Evolutionary conservation across 441 rosid species (phyloP).

Genomic region (Gossypium aridum): DNA sequence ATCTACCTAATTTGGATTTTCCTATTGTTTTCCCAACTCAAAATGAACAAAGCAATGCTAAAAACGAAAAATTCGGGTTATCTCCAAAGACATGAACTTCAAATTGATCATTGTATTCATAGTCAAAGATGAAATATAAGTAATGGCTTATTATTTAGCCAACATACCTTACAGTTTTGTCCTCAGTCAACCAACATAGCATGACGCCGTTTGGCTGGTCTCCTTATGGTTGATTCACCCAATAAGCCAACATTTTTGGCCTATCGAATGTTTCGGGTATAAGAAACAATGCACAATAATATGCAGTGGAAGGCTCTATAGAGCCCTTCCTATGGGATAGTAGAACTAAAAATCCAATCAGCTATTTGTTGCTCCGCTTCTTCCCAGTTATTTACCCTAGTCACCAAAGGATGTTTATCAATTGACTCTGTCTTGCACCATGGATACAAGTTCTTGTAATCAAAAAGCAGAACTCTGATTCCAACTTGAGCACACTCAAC

Average conservation of each 20-base stretch:
- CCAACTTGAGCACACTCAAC: slow-evolving; percentile 85
- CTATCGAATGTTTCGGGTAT: neutral
- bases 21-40: neutral
- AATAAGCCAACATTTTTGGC: neutral
- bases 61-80: neutral
- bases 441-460: slow-evolving; percentile 88
- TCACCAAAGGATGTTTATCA: slow-evolving; percentile 66
- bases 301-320: neutral
- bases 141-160: neutral
- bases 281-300: neutral
- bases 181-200: neutral
- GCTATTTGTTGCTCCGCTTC: slow-evolving; percentile 63
- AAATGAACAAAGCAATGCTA: neutral
- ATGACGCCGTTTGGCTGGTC: neutral
- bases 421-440: slow-evolving; percentile 73
- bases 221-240: neutral
- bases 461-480: slow-evolving; percentile 80
- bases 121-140: neutral
- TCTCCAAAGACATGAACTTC: neutral
- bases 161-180: neutral
- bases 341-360: slow-evolving; percentile 43
- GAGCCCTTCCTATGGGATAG: neutral
- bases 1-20: neutral
- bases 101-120: neutral
- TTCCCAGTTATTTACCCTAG: slow-evolving; percentile 83